Evolutionary conservation across 257 asterid species (phyloP), one percentile per base, ranked within the genome.

Genomic region (Galeopsis tetrahit): DNA sequence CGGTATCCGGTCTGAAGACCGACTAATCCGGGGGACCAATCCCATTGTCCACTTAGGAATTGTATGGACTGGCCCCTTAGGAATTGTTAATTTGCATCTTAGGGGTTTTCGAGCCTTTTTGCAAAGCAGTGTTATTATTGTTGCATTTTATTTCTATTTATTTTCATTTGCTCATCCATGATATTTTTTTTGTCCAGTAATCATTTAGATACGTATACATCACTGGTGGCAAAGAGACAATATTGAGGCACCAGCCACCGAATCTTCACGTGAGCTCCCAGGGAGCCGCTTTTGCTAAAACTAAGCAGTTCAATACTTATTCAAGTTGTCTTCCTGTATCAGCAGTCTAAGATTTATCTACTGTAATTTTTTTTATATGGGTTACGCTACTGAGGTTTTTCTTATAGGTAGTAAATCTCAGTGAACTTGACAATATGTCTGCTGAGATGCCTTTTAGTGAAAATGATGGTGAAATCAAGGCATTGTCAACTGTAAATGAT

Each of bases 371-470:
- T 82, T 43, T 62, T 74, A 17, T 59, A 72, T 71, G 78, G 75
- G 77, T 52, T 72, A 60, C 71, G 73, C 65, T 70, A 70, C 75
- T 75, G 83, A 77, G 79, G 69, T 63, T 66, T 77, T 69, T 73
- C 71, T 72, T 49, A 49, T 71, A 58, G 72, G 49, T 36, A 66
- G 44, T 39, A 70, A 68, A 55, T 77, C 59, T 60, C 73, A 49
- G 76, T 76, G 34, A 74, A 71, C 77, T 75, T 61, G 81, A 69
- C 76, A 83, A 69, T 46, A 89, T 89, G 95, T 80, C 82, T 68
- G 14, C 85, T 42, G 87, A 86, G 82, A 71, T 74, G 42, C 55
- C 82, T 35, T 15, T 71, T 35, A 83, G 76, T 52, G 86, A 77
- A 66, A 64, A 77, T 76, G 88, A 70, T 42, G 83, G 70, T 61